Evolutionary conservation across 2,329 filamentous ascomycete species (phyloP).

Genomic region (Rhinocladiella similis): DNA sequence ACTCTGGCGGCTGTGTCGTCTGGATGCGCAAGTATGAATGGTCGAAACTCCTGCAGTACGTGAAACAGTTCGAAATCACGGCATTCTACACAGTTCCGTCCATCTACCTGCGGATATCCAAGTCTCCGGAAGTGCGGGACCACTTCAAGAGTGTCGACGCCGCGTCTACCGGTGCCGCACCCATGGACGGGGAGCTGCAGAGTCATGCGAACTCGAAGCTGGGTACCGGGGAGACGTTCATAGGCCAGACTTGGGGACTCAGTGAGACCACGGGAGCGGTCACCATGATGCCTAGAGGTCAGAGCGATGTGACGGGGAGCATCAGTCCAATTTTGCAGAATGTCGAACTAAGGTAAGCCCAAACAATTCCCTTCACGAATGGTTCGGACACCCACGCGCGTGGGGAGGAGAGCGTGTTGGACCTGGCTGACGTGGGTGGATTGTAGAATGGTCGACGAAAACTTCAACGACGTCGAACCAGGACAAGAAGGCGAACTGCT

Average conservation of each 20-base stretch:
- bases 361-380: no score
- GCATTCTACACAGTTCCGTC: constrained; percentile 62
- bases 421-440: no score
- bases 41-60: constrained; percentile 55
- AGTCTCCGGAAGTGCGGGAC: constrained; percentile 55
- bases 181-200: constrained; percentile 57
- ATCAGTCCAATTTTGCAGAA: constrained; percentile 40
- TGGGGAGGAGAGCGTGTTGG: no score
- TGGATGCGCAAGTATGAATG: constrained; percentile 66
- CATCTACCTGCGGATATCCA: constrained; percentile 61
- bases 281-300: constrained; percentile 46
- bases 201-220: constrained; percentile 52
- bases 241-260: constrained; percentile 59
- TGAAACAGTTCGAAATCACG: constrained; percentile 52
- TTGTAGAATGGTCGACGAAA: constrained; percentile 21
- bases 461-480: constrained; percentile 22
- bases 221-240: constrained; percentile 39
- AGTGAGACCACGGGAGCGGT: constrained; percentile 55
- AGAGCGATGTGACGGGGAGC: constrained; percentile 49
- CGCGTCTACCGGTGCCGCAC: constrained; percentile 57
- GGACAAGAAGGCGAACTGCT: constrained; percentile 25
- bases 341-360: constrained; percentile 26
- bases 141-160: constrained; percentile 54
- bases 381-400: no score
- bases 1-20: constrained; percentile 52